Evolutionary conservation across 2,329 filamentous ascomycete genomes (phyloP).

Genomic region (Parafenestella ontariensis): DNA sequence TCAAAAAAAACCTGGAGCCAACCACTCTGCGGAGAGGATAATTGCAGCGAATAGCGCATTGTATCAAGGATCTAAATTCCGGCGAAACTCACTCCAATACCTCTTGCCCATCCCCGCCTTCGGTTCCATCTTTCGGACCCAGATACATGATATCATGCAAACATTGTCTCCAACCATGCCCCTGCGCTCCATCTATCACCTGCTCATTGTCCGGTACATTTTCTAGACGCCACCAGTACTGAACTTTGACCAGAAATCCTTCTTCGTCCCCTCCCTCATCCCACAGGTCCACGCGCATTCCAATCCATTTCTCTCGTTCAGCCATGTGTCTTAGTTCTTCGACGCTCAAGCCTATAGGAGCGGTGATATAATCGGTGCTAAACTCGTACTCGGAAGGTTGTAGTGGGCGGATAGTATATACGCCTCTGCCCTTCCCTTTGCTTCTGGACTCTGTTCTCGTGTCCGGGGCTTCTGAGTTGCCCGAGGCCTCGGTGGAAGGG

Average conservation of each 20-base stretch:
- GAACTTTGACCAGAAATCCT: constrained; percentile 17
- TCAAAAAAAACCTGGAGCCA: neutral
- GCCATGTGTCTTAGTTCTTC: constrained; percentile 3
- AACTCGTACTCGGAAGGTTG: constrained; percentile 10
- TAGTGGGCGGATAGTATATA: constrained; percentile 18
- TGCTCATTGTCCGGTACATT: constrained; percentile 2
- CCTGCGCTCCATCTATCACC: neutral
- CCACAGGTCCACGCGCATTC: constrained; percentile 23
- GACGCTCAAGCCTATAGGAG: constrained; percentile 2
- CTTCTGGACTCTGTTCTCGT: neutral
- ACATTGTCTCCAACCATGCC: constrained; percentile 21
- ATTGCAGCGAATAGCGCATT: neutral
- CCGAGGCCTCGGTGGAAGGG: neutral
- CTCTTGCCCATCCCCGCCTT: constrained; percentile 3
- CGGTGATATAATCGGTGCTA: constrained; percentile 1
- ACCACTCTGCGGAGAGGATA: neutral
- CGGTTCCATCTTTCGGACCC: constrained; percentile 14
- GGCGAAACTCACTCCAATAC: neutral
- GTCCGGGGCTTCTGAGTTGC: neutral
- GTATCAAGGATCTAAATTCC: neutral
- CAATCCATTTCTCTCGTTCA: constrained; percentile 13
- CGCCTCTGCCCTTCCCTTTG: neutral
- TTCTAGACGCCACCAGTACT: constrained; percentile 24
- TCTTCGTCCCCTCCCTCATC: constrained; percentile 1
- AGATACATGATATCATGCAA: constrained; percentile 25